A percentile compares a stretch with the other conserved stretches of the same genome.
phyloP scores from a whole-genome alignment of 345 rosid species.

The Salix arbutifolia region DNA sequence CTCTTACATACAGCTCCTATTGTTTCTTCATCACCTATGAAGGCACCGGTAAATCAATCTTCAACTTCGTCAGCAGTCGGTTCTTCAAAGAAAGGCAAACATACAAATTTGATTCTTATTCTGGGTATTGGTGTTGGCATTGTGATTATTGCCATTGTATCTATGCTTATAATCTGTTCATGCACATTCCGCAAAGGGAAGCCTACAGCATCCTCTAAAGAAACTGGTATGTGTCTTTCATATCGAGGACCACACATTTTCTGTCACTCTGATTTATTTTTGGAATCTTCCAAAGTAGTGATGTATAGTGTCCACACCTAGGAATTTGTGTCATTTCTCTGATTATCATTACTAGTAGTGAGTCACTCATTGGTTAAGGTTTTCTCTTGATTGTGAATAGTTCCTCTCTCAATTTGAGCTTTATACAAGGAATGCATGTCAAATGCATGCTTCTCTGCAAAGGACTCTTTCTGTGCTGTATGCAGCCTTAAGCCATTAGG shows the following conservation, averaged over 20 bases:
- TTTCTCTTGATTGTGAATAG: not conserved
- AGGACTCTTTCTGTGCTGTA: not conserved
- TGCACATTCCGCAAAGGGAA: constrained; percentile 53
- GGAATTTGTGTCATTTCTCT: not conserved
- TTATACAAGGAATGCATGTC: not conserved
- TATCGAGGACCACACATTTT: not conserved
- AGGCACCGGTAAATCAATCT: constrained; percentile 47
- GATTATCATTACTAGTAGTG: not conserved
- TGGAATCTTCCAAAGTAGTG: not conserved
- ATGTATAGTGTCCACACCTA: not conserved
- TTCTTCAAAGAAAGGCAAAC: constrained; percentile 48
- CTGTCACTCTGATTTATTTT: not conserved
- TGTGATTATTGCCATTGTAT: constrained; percentile 45
- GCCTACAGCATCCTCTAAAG: constrained; percentile 46
- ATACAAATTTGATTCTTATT: constrained; percentile 54
- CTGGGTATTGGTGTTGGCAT: constrained; percentile 67
- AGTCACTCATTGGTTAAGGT: not conserved
- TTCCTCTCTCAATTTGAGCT: not conserved
- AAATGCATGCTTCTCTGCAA: not conserved
- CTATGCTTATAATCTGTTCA: constrained; percentile 58
- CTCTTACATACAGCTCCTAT: constrained; percentile 60
- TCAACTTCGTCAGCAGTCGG: constrained; percentile 35
- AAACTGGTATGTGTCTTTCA: constrained; percentile 49
- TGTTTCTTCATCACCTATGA: constrained; percentile 47
- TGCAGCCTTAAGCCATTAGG: not conserved